phyloP scores from a whole-genome alignment of 2,329 filamentous ascomycete species.

The Fusarium brachygibbosum region DNA sequence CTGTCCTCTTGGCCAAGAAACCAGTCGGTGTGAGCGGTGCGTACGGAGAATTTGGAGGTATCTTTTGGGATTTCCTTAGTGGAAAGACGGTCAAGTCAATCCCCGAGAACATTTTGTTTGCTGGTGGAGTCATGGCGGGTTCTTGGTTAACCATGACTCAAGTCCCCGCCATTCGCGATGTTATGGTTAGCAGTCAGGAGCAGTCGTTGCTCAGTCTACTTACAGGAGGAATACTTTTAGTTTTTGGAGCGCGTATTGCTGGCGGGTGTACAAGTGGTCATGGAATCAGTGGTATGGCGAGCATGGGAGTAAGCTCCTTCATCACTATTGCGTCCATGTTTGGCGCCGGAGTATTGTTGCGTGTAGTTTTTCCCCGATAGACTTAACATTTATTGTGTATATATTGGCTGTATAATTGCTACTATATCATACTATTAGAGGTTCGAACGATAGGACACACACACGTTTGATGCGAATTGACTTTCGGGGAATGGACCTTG shows the following conservation, averaged over 20 bases:
- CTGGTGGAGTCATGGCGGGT: conserved; percentile 3
- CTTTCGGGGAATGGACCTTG: not conserved
- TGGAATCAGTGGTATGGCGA: conserved; percentile 28
- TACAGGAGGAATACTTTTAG: not conserved
- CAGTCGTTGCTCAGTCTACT: not conserved
- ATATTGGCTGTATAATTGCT: too few relatives aligned
- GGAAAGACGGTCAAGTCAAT: conserved; percentile 1
- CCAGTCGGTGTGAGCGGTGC: conserved; percentile 17
- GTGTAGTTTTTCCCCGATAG: not conserved
- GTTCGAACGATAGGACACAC: too few relatives aligned
- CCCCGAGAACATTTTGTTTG: conserved; percentile 13
- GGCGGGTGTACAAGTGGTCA: conserved; percentile 29
- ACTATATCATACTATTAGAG: not conserved
- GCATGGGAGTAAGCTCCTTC: conserved; percentile 21
- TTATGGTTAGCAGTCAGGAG: not conserved
- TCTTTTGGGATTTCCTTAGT: conserved; percentile 1
- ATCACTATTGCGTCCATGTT: conserved; percentile 14
- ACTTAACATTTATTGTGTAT: too few relatives aligned
- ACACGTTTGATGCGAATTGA: not conserved
- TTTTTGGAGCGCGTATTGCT: conserved; percentile 16
- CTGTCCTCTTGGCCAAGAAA: conserved; percentile 10
- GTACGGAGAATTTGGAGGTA: conserved; percentile 13
- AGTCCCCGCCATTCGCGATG: conserved; percentile 10
- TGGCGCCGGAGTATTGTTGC: conserved; percentile 2
- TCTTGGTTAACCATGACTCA: conserved; percentile 11